phyloP scores from a whole-genome alignment of 2,329 filamentous ascomycete species.

The Fusarium sp. region DNA sequence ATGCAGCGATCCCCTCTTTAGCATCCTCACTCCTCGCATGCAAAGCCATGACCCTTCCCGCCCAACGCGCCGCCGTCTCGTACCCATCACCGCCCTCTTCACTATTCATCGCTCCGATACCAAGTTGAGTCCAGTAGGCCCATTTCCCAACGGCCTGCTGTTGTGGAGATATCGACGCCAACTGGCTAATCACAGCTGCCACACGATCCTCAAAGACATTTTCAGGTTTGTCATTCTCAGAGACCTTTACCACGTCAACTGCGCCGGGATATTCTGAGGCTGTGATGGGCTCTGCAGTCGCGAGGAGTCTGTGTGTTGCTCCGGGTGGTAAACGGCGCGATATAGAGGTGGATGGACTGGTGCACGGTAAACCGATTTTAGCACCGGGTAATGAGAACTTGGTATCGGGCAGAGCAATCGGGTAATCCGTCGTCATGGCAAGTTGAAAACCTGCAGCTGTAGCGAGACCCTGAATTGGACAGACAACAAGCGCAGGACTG shows the following conservation, averaged over 20 bases:
- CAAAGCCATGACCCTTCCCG: constrained; percentile 44
- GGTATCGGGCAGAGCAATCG: constrained; percentile 35
- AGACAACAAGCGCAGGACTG: constrained; percentile 43
- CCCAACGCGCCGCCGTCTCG: constrained; percentile 39
- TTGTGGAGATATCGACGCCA: constrained; percentile 34
- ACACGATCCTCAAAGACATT: constrained; percentile 35
- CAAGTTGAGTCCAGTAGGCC: constrained; percentile 45
- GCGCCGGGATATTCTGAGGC: constrained; percentile 33
- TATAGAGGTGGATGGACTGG: constrained; percentile 41
- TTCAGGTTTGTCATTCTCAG: accelerated
- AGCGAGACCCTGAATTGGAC: constrained; percentile 44
- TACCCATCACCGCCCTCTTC: constrained; percentile 38
- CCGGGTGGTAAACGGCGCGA: constrained; percentile 37
- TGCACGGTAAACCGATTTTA: constrained; percentile 45
- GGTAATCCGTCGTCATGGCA: constrained; percentile 44
- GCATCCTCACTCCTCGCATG: constrained; percentile 45
- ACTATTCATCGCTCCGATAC: constrained; percentile 5
- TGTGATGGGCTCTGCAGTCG: constrained; percentile 32
- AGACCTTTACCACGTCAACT: constrained; percentile 33
- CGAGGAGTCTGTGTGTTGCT: constrained; percentile 37
- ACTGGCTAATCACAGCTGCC: constrained; percentile 8
- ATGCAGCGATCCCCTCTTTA: constrained; percentile 43
- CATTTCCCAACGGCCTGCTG: constrained; percentile 45
- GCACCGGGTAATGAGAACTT: constrained; percentile 40
- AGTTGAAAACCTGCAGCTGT: constrained; percentile 47